These are phyloP conservation scores for Xylaria intraflava DNA, from an alignment of 495 filamentous ascomycete genomes.

Conservation along the genomic window DNA sequence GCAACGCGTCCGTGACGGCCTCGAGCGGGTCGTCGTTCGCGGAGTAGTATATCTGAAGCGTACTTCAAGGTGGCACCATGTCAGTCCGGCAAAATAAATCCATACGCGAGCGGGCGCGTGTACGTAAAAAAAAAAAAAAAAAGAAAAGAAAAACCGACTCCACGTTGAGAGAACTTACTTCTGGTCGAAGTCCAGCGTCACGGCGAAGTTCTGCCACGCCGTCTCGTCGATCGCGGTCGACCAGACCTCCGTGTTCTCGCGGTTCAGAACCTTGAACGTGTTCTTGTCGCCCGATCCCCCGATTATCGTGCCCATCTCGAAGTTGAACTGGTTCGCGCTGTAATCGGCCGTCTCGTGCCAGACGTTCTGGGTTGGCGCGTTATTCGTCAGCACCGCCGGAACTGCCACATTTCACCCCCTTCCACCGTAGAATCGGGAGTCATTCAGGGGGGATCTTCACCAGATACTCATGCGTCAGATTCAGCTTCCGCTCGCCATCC, in stretches of 20 bases:
- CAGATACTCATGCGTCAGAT: slow-evolving; percentile 51
- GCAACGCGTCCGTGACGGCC: slow-evolving; percentile 39
- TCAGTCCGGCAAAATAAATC: too few species aligned
- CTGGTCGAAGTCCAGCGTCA: slow-evolving; percentile 44
- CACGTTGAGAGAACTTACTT: slow-evolving; percentile 37
- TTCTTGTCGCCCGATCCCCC: slow-evolving; percentile 39
- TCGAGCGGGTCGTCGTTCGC: slow-evolving; percentile 39
- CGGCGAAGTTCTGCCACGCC: slow-evolving; percentile 54
- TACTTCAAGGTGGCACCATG: slow-evolving; percentile 31
- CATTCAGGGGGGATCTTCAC: too few species aligned
- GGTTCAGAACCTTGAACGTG: slow-evolving; percentile 41
- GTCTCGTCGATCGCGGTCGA: slow-evolving; percentile 33
- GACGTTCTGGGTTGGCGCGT: slow-evolving; percentile 32
- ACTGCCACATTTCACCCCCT: too few species aligned
- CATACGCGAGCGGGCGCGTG: too few species aligned
- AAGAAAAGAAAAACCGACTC: too few species aligned
- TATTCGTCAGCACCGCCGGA: neutral
- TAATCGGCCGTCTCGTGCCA: slow-evolving; percentile 53
- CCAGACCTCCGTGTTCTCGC: slow-evolving; percentile 43
- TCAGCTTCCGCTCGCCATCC: slow-evolving; percentile 41
- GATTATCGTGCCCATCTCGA: slow-evolving; percentile 45
- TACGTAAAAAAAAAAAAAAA: too few species aligned
- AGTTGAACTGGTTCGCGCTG: slow-evolving; percentile 50
- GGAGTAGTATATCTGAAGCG: slow-evolving; percentile 50
- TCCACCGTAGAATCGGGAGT: too few species aligned